Conservation (phyloP, 1,284 basidiomycete species). For the Cryptococcus maquisensis region DNA sequence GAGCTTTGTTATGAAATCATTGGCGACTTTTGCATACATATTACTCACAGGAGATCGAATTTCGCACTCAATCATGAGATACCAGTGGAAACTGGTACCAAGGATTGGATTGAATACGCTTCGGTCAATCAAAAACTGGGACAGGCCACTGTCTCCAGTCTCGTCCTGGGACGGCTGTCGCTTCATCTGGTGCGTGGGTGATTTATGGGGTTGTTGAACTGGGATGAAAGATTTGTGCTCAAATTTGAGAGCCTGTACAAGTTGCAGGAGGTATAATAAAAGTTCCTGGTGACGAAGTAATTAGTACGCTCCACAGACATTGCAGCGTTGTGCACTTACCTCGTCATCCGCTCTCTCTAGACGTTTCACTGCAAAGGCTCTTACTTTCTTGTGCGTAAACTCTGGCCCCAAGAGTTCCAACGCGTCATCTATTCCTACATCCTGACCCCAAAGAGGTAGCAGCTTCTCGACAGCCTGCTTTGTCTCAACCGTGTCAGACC, state of each 20-base stretch:
- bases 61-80: constrained; percentile 87
- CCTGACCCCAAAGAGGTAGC: constrained; percentile 86
- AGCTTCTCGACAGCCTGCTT: constrained; percentile 96
- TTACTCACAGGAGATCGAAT: constrained; percentile 70
- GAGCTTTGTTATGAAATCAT: constrained; percentile 79
- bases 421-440: constrained; percentile 94
- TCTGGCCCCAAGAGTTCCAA: constrained; percentile 88
- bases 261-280: constrained; percentile 84
- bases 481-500: constrained; percentile 92
- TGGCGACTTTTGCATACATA: constrained; percentile 87
- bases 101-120: constrained; percentile 77
- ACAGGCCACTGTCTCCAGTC: constrained; percentile 70
- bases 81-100: constrained; percentile 95
- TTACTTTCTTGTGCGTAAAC: constrained; percentile 83
- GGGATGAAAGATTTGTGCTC: constrained; percentile 50
- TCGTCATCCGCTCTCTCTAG: constrained; percentile 90
- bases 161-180: constrained; percentile 44
- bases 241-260: constrained; percentile 96
- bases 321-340: constrained; percentile 51
- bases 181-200: constrained; percentile 50
- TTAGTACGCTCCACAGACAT: not conserved
- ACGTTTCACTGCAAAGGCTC: constrained; percentile 90
- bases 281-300: constrained; percentile 66
- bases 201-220: constrained; percentile 55
- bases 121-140: constrained; percentile 83